A percentile compares a stretch with the other conserved stretches of the same genome.
phyloP scores from a whole-genome alignment of 177 flowering plant species.

The Vitis hybrid region DNA sequence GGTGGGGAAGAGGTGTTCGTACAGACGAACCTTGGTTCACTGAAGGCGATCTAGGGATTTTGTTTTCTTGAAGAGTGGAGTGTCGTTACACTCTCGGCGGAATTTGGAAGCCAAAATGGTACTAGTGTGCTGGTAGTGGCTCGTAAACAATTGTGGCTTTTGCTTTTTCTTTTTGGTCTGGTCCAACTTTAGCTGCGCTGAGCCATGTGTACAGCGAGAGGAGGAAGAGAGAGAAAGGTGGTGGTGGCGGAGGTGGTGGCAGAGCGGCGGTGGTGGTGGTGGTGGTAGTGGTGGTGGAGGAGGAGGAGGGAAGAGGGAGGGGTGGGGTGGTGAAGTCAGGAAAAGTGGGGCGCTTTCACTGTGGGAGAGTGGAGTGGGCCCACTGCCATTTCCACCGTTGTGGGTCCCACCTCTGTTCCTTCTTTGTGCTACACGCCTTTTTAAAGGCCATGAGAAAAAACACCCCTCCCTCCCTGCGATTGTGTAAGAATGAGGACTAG shows the following conservation, averaged over 20 bases:
- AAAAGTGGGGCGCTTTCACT: no score
- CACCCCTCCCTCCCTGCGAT: neutral
- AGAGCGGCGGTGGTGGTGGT: neutral
- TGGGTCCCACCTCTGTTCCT: conserved; percentile 38
- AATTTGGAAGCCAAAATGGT: neutral
- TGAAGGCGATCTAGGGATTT: no score
- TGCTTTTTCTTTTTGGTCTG: conserved; percentile 11
- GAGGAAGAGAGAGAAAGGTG: conserved; percentile 1
- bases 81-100: no score
- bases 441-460: conserved; percentile 1
- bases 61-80: no score
- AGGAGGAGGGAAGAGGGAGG: no score
- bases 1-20: neutral
- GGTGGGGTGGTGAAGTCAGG: no score
- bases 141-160: conserved; percentile 2
- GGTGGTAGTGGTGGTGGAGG: no score
- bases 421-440: conserved; percentile 36
- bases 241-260: neutral
- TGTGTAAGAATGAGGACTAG: no score
- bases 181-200: conserved; percentile 9
- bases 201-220: neutral
- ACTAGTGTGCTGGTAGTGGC: neutral
- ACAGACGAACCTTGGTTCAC: neutral
- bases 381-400: neutral
- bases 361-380: conserved; percentile 8